Base-by-base conservation (phyloP, 2,329 filamentous ascomycete genomes). In the Aureobasidium sp. region DNA sequence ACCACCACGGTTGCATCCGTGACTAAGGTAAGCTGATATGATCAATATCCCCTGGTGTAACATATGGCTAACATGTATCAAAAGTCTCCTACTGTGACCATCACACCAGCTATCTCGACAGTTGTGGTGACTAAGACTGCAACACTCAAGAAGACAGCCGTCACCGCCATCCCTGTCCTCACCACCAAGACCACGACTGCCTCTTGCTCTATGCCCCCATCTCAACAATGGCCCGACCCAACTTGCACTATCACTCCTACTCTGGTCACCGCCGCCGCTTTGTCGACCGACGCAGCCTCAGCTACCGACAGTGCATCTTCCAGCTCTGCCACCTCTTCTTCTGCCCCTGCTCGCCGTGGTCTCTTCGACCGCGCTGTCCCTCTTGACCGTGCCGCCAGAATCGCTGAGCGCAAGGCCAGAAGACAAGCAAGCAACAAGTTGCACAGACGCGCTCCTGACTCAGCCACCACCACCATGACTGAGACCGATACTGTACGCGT, bases 391-490 rank as follows among this genome's bases (percentile, higher is more conserved):
- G 64, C 58, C 2, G 59, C 65, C 29, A 64, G 66, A 50, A 62
- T 71, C 13, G 62, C 66, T 32, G 69, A 70, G 54, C 63, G 71
- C 10, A 66, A 64, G 47, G 68, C 65, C 11, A 67, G 71, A 36
- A 58, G 72, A 25, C 67, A 65, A 11, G 55, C 34, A 10, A 55
- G 50, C 29, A 48, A 41, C 10, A 53, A 39, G 32, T 48, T 69
- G 16, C 63, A 67, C n/a, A 68, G 65, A 52, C 70, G 73, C 47
- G 71, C 69, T 60, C 67, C 70, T 16, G 73, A 75, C 50, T 63
- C 66, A 32, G 67, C 70, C 44, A 70, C 69, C 10, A 65, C 71
- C 15, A 69, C 69, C 8, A 61, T 73, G 42, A 74, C 71, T 1
- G 39, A 66, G 13, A 67, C 67, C 11, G 66, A 72, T 52, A 71